Evolutionary conservation across 176 grass and related monocot species (phyloP), one percentile per base, ranked within the genome.

Genomic region (Ampelocalamus luodianensis): DNA sequence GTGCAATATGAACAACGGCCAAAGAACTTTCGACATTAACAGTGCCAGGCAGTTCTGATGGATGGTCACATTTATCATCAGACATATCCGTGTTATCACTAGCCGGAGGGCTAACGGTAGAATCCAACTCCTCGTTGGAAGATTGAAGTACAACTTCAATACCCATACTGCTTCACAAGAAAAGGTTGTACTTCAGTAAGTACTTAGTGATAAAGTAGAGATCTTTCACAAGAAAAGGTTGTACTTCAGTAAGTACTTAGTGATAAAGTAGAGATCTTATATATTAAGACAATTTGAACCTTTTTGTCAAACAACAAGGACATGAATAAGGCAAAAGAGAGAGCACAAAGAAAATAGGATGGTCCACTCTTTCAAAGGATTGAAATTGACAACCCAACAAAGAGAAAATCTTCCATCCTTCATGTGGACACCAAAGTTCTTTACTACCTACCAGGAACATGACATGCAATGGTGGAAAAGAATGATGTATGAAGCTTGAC

Each of bases 401-500:
- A 63, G 49, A 64, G 43, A 71, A 79, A 76, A 56, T 63, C 36
- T 38, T 60, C 32, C 63, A 68, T 36, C 29, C 42, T 69, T 75
- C 68, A 6, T 45, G 69, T 63, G 85, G 75, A 53, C 76, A 73
- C 49, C 72, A 56, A 45, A 83, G 72, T 64, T 74, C 37, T 66
- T 69, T 50, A 71, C 68, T 18, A 87, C 81, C 89, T 71, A 84
- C 62, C 80, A 59, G 17, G 89, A 72, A 79, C 58, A 87, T 66
- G 74, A 87, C 80, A 87, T 59, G 40, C 60, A 83, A 11, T 78
- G 46, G 58, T 63, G 67, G 67, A 72, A 78, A 56, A 51, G 61
- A 83, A 80, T 84, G 85, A 76, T 64, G n/a, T 72, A 15, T 51
- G 62, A 51, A 76, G 76, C 84, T 87, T 62, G 75, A 87, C 80